Evolutionary conservation across 2,329 filamentous ascomycete species (phyloP), one percentile per base, ranked within the genome.

Genomic region (Apiospora saccharicola): DNA sequence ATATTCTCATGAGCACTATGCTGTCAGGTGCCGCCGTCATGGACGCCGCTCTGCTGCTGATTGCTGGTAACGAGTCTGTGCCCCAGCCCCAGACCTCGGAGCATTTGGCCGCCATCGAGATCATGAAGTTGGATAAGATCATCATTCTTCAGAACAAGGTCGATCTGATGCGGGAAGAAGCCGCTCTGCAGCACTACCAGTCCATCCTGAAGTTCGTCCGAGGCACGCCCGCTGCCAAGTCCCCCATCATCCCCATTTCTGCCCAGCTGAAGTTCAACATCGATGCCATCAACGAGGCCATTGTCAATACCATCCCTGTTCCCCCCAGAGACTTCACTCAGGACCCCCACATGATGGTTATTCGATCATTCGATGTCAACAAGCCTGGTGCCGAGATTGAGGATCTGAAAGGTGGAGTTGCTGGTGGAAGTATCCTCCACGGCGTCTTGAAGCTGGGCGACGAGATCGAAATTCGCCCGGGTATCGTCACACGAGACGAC

Each of bases 1-100:
- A 99, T 86, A 99, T 99, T 95, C 95, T 99, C 83, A 99, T 99
- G 96, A 98, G 96, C 86, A 99, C 96, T 79, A 99, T 99, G 96
- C 92, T 99, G 89, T 99, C 96, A 81, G 96, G 96, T 81, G 96
- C 96, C 79, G 96, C 96, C 76, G 96, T 99, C 90, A 99, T 99
- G 96, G 96, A 99, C 85, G 96, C 96, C 76, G 96, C 96, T 24
- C 90, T 99, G 73, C 91, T 99, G 71, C 89, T 99, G 71, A 98
- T 99, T 82, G 96, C 96, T 74, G 96, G 96, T 83, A 99, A 99
- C 87, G 96, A 99, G 92, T 92, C 94, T 70, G 98, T 96, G 87
- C 96, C 96, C 46, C 96, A 99, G 85, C 96, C 96, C 69, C 96
- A 99, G 86, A 99, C 96, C 24, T 98, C 96, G 34, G 96, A 99